Conservation (phyloP, 2,329 filamentous ascomycete species). For the Cordyceps cateniannulata region DNA sequence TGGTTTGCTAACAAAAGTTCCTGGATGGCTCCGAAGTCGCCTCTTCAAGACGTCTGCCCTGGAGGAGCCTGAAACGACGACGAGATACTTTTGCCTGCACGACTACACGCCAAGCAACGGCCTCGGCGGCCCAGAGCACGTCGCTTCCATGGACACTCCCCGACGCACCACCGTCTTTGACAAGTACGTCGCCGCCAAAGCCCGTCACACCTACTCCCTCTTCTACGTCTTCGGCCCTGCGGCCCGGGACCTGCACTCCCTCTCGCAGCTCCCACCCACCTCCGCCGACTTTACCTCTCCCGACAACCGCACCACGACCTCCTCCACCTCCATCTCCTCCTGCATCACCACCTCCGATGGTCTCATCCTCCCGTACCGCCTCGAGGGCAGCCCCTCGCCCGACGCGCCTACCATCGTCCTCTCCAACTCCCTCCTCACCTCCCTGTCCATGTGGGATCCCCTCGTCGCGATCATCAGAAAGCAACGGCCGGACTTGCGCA, state of each 20-base stretch:
- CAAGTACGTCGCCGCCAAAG: constrained; percentile 51
- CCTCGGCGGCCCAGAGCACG: constrained; percentile 56
- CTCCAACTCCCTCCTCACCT: constrained; percentile 73
- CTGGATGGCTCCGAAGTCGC: constrained; percentile 72
- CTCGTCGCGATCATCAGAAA: constrained; percentile 58
- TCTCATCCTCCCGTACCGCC: constrained; percentile 62
- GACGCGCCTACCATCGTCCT: constrained; percentile 68
- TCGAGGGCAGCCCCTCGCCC: constrained; percentile 65
- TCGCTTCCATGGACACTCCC: constrained; percentile 55
- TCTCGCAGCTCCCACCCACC: constrained; percentile 41
- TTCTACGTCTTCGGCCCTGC: constrained; percentile 77
- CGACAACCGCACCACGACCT: constrained; percentile 50
- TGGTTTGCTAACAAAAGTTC: constrained; percentile 62
- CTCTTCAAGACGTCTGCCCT: constrained; percentile 62
- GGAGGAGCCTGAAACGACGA: constrained; percentile 45
- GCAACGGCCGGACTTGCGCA: constrained; percentile 57
- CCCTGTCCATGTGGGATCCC: constrained; percentile 73
- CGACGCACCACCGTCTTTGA: constrained; percentile 54
- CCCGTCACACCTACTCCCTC: constrained; percentile 58
- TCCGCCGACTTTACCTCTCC: constrained; percentile 45
- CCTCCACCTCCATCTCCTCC: constrained; percentile 53
- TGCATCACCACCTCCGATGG: constrained; percentile 63
- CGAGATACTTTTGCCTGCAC: constrained; percentile 58
- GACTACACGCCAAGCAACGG: constrained; percentile 66
- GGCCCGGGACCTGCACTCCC: constrained; percentile 57